Percentiles rank a stretch among this genome's conserved stretches.
Conservation (phyloP, 352 stramenopile genomes). For the Globisporangium camurandrum region DNA sequence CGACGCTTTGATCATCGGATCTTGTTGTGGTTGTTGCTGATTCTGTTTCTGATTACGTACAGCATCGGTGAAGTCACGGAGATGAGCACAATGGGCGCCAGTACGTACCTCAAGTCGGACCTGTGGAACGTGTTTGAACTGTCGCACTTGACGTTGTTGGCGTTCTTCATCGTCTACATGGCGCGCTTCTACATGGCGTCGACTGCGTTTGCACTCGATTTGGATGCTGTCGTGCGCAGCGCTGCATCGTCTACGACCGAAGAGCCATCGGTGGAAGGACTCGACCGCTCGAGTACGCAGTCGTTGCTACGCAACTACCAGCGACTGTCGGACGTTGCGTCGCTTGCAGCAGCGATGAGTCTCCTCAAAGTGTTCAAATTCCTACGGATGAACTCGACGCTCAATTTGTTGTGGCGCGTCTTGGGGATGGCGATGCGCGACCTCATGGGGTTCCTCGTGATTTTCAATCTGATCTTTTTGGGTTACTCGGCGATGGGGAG, state of each 20-base stretch:
- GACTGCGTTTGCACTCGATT: slow-evolving; percentile 33
- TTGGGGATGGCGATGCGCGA: slow-evolving; percentile 78
- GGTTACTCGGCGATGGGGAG: slow-evolving; percentile 81
- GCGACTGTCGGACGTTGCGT: slow-evolving; percentile 66
- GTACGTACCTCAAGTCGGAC: slow-evolving; percentile 71
- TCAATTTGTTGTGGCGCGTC: slow-evolving; percentile 82
- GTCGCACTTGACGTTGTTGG: slow-evolving; percentile 58
- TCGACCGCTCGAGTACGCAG: slow-evolving; percentile 59
- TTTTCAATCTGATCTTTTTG: slow-evolving; percentile 85
- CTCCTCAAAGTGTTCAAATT: slow-evolving; percentile 88
- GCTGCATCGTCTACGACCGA: no score
- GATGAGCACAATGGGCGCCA: slow-evolving; percentile 70
- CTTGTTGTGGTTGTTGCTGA: slow-evolving; percentile 53
- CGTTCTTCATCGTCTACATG: slow-evolving; percentile 53
- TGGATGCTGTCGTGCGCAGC: slow-evolving; percentile 27
- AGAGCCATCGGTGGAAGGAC: no score
- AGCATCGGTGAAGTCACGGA: slow-evolving; percentile 68
- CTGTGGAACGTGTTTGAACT: slow-evolving; percentile 89
- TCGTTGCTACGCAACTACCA: slow-evolving; percentile 62
- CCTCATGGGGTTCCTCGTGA: slow-evolving; percentile 84
- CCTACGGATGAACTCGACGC: slow-evolving; percentile 84
- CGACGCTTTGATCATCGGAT: slow-evolving; percentile 48
- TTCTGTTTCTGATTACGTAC: slow-evolving; percentile 76
- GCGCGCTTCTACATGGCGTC: slow-evolving; percentile 65
- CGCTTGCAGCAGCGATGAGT: slow-evolving; percentile 66